Conservation (phyloP, 345 rosid genomes). For the Eucalyptus curtisii region DNA sequence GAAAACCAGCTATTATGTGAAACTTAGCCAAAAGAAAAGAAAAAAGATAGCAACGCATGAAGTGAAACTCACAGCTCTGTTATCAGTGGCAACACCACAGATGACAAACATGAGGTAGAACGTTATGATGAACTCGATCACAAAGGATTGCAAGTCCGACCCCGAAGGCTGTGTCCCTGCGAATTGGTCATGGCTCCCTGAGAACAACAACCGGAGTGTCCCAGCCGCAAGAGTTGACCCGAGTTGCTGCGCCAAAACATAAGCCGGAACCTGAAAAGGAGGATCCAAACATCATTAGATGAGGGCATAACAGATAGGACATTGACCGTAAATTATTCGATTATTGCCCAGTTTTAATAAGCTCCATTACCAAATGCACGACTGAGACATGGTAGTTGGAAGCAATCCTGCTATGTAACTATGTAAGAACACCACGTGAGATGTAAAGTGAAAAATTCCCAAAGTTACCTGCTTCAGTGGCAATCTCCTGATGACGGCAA, state of each 20-base stretch:
- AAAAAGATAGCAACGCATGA: not conserved
- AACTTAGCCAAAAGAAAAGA: not conserved
- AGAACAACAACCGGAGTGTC: slow-evolving; percentile 57
- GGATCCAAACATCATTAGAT: not conserved
- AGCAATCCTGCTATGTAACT: not conserved
- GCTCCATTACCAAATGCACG: too few relatives aligned
- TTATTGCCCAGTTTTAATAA: too few relatives aligned
- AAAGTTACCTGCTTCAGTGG: slow-evolving; percentile 58
- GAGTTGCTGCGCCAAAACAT: slow-evolving; percentile 44
- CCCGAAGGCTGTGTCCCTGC: slow-evolving; percentile 77
- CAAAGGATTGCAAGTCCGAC: slow-evolving; percentile 55
- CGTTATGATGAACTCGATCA: slow-evolving; percentile 82
- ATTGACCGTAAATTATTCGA: too few relatives aligned
- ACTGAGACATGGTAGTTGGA: too few relatives aligned
- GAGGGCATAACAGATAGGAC: not conserved
- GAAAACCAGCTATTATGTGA: not conserved
- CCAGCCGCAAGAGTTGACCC: slow-evolving; percentile 82
- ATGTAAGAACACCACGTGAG: not conserved
- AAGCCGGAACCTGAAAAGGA: slow-evolving; percentile 60
- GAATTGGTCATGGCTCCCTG: slow-evolving; percentile 48
- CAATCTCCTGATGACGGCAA: slow-evolving; percentile 68
- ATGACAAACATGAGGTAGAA: slow-evolving; percentile 87
- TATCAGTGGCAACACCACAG: slow-evolving; percentile 88
- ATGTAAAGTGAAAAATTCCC: not conserved
- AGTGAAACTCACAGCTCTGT: slow-evolving; percentile 59